Evolutionary conservation across 352 stramenopile genomes (phyloP), one percentile per base, ranked within the genome.

Genomic region (Pythium aquatile): DNA sequence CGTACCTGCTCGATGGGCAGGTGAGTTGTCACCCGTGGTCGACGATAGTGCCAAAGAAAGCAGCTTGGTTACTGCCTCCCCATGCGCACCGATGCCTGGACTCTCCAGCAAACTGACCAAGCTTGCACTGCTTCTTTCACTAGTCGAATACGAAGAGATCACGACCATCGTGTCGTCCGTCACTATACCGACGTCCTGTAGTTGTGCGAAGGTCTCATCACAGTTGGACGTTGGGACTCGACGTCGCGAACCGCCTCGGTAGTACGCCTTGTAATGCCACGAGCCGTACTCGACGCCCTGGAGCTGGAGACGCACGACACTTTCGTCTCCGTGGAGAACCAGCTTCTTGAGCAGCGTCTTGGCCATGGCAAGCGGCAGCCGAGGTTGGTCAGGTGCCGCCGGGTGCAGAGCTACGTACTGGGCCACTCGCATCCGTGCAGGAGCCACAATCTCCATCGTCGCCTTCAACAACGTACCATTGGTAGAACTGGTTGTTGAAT

Each of bases 241-340:
- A 32, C 26, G 54, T 37, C 35, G n/a, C 20, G 29, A n/a, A 28
- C 35, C 70, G 28, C 63, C 70, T 53, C 66, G 65, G 33, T 76
- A 91, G 58, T 79, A 88, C 1, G 73, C 78, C 11, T 66, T 55
- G 58, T 81, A 91, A 1, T 37, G 68, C 85, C 83, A 93, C 5
- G 58, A 26, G 0, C 85, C 85, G 61, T 93, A 93, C 42, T 81
- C 55, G 8, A 91, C 33, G 26, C 77, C 79, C 35, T 93, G 75
- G 7, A 74, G 65, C 48, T 77, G 55, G 10, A 91, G 35, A n/a
- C 51, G 20, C 24, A 90, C 17, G 5, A 63, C 49, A 9, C 79
- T 79, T 16, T 55, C 47, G 32, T 32, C n/a, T 32, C 53, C 68
- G 10, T 74, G 61, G 20, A 78, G 74, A 57, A 93, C 67, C 53